phyloP scores from a whole-genome alignment of 805 yeast species.

The Kazachstania kunashirensis region DNA sequence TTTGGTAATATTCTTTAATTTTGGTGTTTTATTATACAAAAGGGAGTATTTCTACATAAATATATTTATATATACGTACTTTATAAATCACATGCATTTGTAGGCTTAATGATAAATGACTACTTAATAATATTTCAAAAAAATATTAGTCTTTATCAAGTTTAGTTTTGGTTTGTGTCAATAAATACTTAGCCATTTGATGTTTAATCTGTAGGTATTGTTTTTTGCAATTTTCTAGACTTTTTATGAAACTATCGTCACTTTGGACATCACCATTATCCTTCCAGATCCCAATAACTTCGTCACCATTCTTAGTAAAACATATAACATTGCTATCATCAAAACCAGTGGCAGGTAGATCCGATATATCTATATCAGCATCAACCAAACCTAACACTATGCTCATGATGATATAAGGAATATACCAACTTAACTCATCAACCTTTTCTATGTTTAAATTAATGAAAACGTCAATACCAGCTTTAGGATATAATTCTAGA shows the following conservation, averaged over 20 bases:
- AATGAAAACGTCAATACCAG: constrained; percentile 72
- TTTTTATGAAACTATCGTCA: constrained; percentile 11
- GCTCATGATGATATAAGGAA: constrained; percentile 30
- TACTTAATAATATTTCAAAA: neutral
- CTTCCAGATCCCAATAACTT: constrained; percentile 53
- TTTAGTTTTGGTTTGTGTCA: constrained; percentile 4
- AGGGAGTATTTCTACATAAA: no score
- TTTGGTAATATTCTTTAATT: constrained; percentile 14
- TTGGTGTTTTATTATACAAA: neutral
- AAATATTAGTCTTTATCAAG: neutral
- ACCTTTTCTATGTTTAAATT: constrained; percentile 39
- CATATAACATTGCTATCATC: constrained; percentile 38
- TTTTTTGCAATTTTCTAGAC: constrained; percentile 37
- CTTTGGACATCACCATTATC: constrained; percentile 26
- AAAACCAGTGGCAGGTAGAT: constrained; percentile 61
- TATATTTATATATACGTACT: no score
- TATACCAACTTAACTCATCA: constrained; percentile 13
- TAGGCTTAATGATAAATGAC: no score
- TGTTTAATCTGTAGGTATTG: constrained; percentile 17
- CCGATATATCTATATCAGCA: constrained; percentile 72
- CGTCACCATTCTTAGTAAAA: constrained; percentile 46
- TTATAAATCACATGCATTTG: no score
- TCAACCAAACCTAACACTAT: constrained; percentile 71
- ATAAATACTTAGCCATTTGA: constrained; percentile 14
- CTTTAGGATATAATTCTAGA: constrained; percentile 75